Percentiles rank a stretch among this genome's conserved stretches.
Conservation (phyloP, 2,329 filamentous ascomycete genomes). For the Phyllosticta capitalensis region DNA sequence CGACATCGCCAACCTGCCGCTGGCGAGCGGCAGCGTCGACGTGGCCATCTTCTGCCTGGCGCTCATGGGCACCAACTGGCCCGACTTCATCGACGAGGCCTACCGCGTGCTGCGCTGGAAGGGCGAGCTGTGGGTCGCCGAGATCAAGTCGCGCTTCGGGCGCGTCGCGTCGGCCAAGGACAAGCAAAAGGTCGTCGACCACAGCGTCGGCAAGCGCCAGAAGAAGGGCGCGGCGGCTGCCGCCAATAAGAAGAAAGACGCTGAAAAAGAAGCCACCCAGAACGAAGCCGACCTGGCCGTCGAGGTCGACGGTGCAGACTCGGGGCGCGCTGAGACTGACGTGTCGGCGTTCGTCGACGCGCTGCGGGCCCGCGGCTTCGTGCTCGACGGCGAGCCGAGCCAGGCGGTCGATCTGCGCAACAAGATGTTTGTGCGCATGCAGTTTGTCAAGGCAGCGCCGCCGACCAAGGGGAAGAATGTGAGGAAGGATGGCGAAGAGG, state of each 20-base stretch:
- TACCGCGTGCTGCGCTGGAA: constrained; percentile 86
- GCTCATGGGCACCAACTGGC: constrained; percentile 98
- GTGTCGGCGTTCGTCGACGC: constrained; percentile 81
- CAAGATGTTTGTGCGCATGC: constrained; percentile 98
- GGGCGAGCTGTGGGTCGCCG: constrained; percentile 92
- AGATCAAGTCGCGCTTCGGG: constrained; percentile 90
- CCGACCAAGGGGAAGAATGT: constrained; percentile 69
- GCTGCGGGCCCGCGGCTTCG: constrained; percentile 69
- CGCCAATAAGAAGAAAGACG: constrained; percentile 35
- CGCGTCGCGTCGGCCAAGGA: constrained; percentile 43
- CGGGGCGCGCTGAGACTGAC: constrained; percentile 57
- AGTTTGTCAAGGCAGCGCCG: constrained; percentile 74
- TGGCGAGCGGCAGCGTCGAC: constrained; percentile 66
- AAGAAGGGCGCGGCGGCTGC: constrained; percentile 37
- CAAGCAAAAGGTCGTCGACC: constrained; percentile 47
- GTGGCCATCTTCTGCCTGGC: constrained; percentile 92
- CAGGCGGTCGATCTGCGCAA: constrained; percentile 70
- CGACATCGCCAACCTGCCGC: constrained; percentile 76
- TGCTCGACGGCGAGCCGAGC: constrained; percentile 53
- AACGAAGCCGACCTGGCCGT: constrained; percentile 50
- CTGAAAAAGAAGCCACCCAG: constrained; percentile 39
- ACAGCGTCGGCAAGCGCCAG: constrained; percentile 59
- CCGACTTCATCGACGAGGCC: constrained; percentile 91
- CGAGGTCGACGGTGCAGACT: constrained; percentile 55
- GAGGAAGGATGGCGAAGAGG: constrained; percentile 27